Evolutionary conservation across 306 rosid genomes (phyloP).

Genomic region (Trifolium subterraneum): DNA sequence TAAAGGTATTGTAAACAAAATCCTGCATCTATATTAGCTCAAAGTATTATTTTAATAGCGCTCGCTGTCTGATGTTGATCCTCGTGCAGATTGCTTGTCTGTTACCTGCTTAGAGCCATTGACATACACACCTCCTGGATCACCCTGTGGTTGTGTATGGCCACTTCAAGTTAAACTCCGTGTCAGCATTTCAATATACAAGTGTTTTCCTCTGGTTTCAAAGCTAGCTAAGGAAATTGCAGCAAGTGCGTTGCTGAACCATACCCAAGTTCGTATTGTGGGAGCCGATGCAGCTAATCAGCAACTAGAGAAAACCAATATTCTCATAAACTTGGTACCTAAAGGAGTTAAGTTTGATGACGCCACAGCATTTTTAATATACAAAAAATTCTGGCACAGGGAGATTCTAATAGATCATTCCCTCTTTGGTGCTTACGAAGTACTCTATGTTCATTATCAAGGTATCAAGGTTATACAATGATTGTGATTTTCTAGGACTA

Average conservation of each 20-base stretch:
- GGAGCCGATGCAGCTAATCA: slow-evolving; percentile 87
- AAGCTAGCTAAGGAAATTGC: slow-evolving; percentile 84
- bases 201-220: slow-evolving; percentile 75
- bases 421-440: slow-evolving; percentile 78
- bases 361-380: slow-evolving; percentile 61
- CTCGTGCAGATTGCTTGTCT: slow-evolving; percentile 69
- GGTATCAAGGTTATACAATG: slow-evolving; percentile 83
- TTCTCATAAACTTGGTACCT: slow-evolving; percentile 82
- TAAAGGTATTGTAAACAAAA: slow-evolving; percentile 58
- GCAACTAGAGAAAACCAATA: slow-evolving; percentile 76
- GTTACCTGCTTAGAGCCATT: slow-evolving; percentile 84
- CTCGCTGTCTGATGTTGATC: slow-evolving; percentile 29
- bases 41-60: slow-evolving; percentile 27
- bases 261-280: slow-evolving; percentile 86
- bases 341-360: slow-evolving; percentile 67
- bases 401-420: slow-evolving; percentile 66
- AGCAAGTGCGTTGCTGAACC: slow-evolving; percentile 66
- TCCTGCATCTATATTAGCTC: not conserved
- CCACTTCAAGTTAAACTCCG: slow-evolving; percentile 85
- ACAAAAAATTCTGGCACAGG: slow-evolving; percentile 73
- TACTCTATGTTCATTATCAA: slow-evolving; percentile 79
- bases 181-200: slow-evolving; percentile 67
- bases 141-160: slow-evolving; percentile 85
- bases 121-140: slow-evolving; percentile 81
- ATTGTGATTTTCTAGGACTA: slow-evolving; percentile 15